Evolutionary conservation across 306 rosid species (phyloP).

Genomic region (Rosa chinensis): DNA sequence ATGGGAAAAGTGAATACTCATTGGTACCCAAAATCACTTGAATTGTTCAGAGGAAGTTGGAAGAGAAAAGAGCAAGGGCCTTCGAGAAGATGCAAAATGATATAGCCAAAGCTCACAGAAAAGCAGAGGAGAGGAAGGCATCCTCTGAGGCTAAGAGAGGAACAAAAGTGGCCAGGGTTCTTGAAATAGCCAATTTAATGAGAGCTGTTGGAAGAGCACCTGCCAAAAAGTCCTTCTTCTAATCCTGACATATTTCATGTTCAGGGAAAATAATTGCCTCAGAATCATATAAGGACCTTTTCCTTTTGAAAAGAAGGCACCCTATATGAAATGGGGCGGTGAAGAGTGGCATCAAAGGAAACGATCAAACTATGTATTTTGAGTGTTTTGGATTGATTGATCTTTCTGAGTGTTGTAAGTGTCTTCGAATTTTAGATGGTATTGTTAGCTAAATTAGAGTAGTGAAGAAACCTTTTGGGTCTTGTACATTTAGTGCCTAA

Average conservation of each 20-base stretch:
- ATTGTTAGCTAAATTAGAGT: constrained; percentile 20
- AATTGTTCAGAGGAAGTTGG: constrained; percentile 78
- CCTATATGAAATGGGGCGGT: constrained; percentile 28
- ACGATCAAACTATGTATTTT: constrained; percentile 20
- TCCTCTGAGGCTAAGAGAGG: constrained; percentile 93
- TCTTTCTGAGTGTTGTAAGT: constrained; percentile 28
- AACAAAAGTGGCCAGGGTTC: constrained; percentile 75
- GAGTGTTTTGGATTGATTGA: constrained; percentile 39
- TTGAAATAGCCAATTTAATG: constrained; percentile 79
- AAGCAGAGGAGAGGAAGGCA: constrained; percentile 89
- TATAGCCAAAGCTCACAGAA: constrained; percentile 78
- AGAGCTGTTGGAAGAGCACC: constrained; percentile 94
- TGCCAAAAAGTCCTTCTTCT: constrained; percentile 79
- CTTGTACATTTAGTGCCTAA: constrained; percentile 32
- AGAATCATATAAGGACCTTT: constrained; percentile 30
- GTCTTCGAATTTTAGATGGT: constrained; percentile 29
- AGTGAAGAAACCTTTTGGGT: constrained; percentile 26
- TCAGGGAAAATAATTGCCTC: constrained; percentile 24
- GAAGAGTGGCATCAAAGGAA: constrained; percentile 27
- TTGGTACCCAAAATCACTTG: background rate
- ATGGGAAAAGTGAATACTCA: constrained; percentile 3
- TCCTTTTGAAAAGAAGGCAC: constrained; percentile 32
- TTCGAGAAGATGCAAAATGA: constrained; percentile 84
- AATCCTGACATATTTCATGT: constrained; percentile 8
- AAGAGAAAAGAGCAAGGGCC: constrained; percentile 88